phyloP scores from a whole-genome alignment of 345 rosid genomes.

The Brassica incana region DNA sequence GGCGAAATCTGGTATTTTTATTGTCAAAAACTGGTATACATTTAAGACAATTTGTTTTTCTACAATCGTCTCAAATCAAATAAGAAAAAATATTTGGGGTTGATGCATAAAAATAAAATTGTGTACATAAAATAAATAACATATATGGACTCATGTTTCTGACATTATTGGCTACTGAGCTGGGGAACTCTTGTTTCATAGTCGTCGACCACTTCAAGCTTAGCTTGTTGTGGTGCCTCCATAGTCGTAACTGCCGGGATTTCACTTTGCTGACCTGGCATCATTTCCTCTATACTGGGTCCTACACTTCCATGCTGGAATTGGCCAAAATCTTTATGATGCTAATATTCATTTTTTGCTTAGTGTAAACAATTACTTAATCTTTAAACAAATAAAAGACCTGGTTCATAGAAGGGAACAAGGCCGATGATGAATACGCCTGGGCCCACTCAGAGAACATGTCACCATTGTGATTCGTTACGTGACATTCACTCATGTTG shows the following conservation, averaged over 20 bases:
- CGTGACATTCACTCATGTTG: constrained; percentile 45
- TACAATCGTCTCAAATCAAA: background rate
- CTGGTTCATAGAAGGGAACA: constrained; percentile 49
- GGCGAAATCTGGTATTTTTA: background rate
- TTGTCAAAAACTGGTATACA: background rate
- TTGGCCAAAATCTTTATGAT: background rate
- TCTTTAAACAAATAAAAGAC: background rate
- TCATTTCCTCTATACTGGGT: constrained; percentile 33
- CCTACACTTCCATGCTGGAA: constrained; percentile 34
- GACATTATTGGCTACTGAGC: constrained; percentile 37
- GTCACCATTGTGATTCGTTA: constrained; percentile 39
- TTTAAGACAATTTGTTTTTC: background rate
- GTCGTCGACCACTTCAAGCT: constrained; percentile 38
- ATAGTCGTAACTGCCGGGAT: constrained; percentile 1
- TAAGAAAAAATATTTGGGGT: background rate
- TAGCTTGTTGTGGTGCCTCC: constrained; percentile 22
- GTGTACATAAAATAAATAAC: background rate
- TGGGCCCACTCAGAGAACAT: constrained; percentile 51
- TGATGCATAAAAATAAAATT: background rate
- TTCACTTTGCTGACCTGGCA: constrained; percentile 37
- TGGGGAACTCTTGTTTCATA: constrained; percentile 42
- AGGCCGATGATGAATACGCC: constrained; percentile 41
- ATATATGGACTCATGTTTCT: background rate
- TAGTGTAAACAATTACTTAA: background rate
- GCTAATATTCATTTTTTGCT: background rate